phyloP scores from a whole-genome alignment of 768 basidiomycete species.

The Termitomyces eurrhizus region DNA sequence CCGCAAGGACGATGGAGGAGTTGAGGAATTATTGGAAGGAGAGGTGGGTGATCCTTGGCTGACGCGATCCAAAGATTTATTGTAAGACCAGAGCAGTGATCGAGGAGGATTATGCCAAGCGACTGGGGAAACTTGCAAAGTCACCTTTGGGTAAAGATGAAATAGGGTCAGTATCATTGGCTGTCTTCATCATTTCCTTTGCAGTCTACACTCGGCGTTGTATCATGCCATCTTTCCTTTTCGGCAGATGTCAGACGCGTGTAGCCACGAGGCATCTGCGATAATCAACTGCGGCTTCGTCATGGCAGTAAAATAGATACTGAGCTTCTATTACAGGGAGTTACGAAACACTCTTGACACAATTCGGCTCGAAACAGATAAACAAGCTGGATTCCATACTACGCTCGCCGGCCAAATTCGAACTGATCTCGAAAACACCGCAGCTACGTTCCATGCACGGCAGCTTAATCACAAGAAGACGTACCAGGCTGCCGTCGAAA shows the following conservation, averaged over 20 bases:
- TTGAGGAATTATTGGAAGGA: constrained; percentile 89
- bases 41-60: constrained; percentile 51
- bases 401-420: constrained; percentile 74
- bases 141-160: constrained; percentile 79
- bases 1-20: constrained; percentile 84
- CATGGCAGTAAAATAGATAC: neutral
- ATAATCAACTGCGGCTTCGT: constrained; percentile 5
- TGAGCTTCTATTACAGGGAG: constrained; percentile 48
- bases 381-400: constrained; percentile 69
- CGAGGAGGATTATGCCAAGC: constrained; percentile 94
- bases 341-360: constrained; percentile 78
- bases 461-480: constrained; percentile 72
- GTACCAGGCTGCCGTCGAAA: constrained; percentile 77
- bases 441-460: constrained; percentile 54
- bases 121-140: constrained; percentile 76
- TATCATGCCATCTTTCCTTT: neutral
- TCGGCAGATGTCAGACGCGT: neutral
- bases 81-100: constrained; percentile 62
- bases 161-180: constrained; percentile 72
- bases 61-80: constrained; percentile 4
- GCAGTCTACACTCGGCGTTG: neutral
- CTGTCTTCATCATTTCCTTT: constrained; percentile 1
- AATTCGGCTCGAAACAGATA: constrained; percentile 78
- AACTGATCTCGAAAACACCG: constrained; percentile 67
- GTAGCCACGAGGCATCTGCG: neutral